Evolutionary conservation across 208 protist species (phyloP).

Genomic region (Wallacemonas sp.): DNA sequence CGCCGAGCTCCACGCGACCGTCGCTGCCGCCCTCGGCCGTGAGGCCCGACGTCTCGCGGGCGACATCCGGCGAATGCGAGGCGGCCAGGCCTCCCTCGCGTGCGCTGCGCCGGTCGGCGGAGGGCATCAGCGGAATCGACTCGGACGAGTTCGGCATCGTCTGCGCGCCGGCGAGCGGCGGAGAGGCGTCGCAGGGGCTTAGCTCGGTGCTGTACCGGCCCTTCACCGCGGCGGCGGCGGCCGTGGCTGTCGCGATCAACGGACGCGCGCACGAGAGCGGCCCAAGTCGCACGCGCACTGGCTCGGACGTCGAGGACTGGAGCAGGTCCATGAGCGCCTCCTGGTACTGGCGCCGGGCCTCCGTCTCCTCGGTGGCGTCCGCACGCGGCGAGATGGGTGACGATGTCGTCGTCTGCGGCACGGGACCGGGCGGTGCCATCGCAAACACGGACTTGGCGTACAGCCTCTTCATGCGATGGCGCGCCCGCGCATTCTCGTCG

Average conservation of each 20-base stretch:
- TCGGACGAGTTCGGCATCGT: constrained; percentile 11
- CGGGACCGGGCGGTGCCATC: not conserved
- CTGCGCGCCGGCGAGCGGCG: not conserved
- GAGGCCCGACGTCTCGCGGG: too few relatives aligned
- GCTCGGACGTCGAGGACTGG: constrained; percentile 15
- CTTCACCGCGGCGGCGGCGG: not conserved
- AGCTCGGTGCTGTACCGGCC: not conserved
- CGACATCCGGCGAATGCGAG: too few relatives aligned
- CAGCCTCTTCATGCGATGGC: not conserved
- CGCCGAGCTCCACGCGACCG: not conserved
- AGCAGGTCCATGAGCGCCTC: constrained; percentile 16
- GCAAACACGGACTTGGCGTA: constrained; percentile 16
- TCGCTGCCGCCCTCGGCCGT: not conserved
- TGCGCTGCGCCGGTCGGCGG: not conserved
- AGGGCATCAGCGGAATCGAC: not conserved
- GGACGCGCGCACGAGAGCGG: constrained; percentile 1
- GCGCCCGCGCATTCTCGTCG: constrained; percentile 8
- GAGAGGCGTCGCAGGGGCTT: not conserved
- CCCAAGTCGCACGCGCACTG: not conserved
- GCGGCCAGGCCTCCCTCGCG: too few relatives aligned
- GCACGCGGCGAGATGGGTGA: not conserved
- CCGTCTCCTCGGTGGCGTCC: not conserved
- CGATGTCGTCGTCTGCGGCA: not conserved
- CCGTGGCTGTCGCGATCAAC: not conserved
- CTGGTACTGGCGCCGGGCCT: constrained; percentile 9